Conservation (phyloP, 1,284 basidiomycete species). For the Dichomitus squalens region DNA sequence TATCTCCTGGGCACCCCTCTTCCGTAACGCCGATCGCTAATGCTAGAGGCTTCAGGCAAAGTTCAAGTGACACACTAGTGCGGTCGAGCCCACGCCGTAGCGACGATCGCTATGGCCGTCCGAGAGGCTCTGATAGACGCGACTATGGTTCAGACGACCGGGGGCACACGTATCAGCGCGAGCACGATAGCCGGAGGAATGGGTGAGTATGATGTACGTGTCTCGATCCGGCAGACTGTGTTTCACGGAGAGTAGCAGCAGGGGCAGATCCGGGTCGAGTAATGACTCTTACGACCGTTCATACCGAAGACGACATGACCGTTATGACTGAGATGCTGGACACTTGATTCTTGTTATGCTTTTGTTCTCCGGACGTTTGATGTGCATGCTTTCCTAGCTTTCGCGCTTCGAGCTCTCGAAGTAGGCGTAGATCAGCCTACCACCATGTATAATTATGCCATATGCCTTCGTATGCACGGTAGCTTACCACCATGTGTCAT, state of each 20-base stretch:
- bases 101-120: conserved; percentile 16
- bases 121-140: conserved; percentile 14
- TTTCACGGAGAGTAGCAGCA: conserved; percentile 8
- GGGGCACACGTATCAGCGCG: conserved; percentile 11
- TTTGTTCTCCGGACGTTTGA: neutral
- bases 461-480: conserved; percentile 4
- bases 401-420: neutral
- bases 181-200: conserved; percentile 11
- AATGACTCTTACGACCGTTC: conserved; percentile 13
- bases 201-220: conserved; percentile 14
- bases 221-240: neutral
- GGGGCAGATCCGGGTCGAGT: conserved; percentile 12
- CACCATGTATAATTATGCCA: conserved; percentile 5
- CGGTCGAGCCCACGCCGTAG: conserved; percentile 16
- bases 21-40: neutral
- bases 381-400: neutral
- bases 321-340: conserved; percentile 12
- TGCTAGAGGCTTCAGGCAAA: conserved; percentile 9
- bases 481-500: conserved; percentile 2
- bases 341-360: neutral
- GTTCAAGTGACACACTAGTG: conserved; percentile 21
- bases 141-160: conserved; percentile 12
- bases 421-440: neutral
- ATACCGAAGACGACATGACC: conserved; percentile 4
- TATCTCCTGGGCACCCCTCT: neutral